These are phyloP conservation scores for Cercophora samala DNA, from an alignment of 495 filamentous ascomycete species.

Conservation along the genomic window DNA sequence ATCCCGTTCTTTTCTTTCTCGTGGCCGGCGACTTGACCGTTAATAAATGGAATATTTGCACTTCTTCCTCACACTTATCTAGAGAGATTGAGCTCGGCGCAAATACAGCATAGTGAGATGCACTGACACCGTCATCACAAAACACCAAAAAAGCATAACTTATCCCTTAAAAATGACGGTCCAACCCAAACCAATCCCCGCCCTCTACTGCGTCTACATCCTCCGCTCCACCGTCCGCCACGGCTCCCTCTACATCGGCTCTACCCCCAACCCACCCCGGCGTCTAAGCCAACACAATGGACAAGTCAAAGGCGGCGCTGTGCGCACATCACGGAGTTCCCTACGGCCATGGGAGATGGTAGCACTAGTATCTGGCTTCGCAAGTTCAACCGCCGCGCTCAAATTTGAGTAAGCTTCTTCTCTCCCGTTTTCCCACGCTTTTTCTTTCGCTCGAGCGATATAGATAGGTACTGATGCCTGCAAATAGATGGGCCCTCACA, in stretches of 20 bases:
- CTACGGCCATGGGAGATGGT: conserved; percentile 92
- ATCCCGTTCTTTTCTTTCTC: too few species aligned
- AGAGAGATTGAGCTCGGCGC: conserved; percentile 4
- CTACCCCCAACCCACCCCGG: conserved; percentile 79
- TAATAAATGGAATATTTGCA: not conserved
- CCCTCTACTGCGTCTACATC: conserved; percentile 68
- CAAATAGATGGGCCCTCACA: conserved; percentile 90
- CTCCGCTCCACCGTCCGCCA: conserved; percentile 72
- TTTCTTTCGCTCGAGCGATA: not conserved
- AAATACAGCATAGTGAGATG: conserved; percentile 4
- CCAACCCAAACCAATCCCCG: conserved; percentile 49
- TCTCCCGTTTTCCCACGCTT: not conserved
- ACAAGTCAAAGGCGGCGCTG: conserved; percentile 69
- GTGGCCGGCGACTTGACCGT: too few species aligned
- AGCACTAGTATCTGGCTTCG: conserved; percentile 82
- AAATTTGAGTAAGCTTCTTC: conserved; percentile 93
- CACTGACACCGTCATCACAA: not conserved
- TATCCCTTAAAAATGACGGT: conserved; percentile 30
- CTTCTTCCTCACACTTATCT: not conserved
- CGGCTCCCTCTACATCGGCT: conserved; percentile 76
- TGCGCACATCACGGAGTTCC: conserved; percentile 60
- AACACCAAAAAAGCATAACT: not conserved
- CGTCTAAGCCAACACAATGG: conserved; percentile 92
- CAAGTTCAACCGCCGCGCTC: conserved; percentile 76
- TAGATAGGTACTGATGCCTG: too few species aligned